These are phyloP conservation scores for Pythium sp. DNA, from an alignment of 352 stramenopile genomes.

Conservation along the genomic window DNA sequence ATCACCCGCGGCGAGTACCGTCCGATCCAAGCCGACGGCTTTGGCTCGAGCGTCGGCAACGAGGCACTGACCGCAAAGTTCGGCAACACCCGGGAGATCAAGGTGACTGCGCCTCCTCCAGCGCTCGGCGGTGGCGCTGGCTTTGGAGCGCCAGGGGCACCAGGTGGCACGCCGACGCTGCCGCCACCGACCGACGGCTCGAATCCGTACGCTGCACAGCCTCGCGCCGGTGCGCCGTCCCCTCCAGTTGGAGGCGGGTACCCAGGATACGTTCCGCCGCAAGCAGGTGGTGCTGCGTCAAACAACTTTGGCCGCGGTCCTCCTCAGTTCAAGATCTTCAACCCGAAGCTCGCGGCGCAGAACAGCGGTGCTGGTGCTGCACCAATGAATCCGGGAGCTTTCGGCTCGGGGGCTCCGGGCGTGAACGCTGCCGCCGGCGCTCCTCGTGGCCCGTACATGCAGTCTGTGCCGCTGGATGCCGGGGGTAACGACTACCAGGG, in stretches of 20 bases:
- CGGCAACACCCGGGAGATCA: constrained; percentile 82
- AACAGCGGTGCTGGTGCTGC: constrained; percentile 20
- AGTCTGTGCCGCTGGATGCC: constrained; percentile 31
- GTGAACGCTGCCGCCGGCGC: constrained; percentile 10
- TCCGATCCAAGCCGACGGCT: constrained; percentile 86
- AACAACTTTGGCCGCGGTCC: constrained; percentile 25
- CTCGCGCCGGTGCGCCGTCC: constrained; percentile 22
- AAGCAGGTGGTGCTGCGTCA: neutral
- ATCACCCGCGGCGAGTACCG: constrained; percentile 74
- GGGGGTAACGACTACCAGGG: constrained; percentile 23
- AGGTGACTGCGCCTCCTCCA: constrained; percentile 74
- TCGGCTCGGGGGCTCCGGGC: constrained; percentile 20
- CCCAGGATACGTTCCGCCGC: constrained; percentile 18
- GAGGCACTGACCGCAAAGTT: constrained; percentile 87
- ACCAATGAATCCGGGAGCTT: constrained; percentile 19
- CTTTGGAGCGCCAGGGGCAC: neutral
- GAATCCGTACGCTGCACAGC: constrained; percentile 61
- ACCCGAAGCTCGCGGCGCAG: constrained; percentile 58
- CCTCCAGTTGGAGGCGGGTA: constrained; percentile 35
- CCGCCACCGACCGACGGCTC: constrained; percentile 23
- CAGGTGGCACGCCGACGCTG: constrained; percentile 14
- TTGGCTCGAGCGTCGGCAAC: constrained; percentile 88
- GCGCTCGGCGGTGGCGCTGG: constrained; percentile 13
- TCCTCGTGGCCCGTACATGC: constrained; percentile 16
- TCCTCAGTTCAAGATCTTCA: constrained; percentile 89